These are phyloP conservation scores for Wickerhamiella qilinensis DNA, from an alignment of 805 yeast species.

Conservation along the genomic window DNA sequence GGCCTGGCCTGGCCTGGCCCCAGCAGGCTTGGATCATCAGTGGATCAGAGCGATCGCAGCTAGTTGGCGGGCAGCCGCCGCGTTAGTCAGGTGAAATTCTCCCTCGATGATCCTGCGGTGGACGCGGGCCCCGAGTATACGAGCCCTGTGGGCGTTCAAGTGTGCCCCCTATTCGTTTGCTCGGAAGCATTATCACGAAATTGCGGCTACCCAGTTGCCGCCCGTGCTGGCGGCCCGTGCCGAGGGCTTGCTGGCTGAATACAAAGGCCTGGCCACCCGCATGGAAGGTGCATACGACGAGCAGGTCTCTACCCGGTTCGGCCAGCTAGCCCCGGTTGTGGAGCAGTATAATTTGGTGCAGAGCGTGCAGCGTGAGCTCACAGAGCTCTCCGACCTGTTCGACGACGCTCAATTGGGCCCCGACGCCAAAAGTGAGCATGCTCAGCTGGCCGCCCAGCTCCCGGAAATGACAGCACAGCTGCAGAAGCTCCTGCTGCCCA, in stretches of 20 bases:
- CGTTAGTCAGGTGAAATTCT: neutral
- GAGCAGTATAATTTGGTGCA: conserved; percentile 28
- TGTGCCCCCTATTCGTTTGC: neutral
- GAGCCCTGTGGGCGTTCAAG: neutral
- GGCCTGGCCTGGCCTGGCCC: neutral
- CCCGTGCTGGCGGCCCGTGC: neutral
- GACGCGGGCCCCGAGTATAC: neutral
- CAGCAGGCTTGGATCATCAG: neutral
- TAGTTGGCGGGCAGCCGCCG: neutral
- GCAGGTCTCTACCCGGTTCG: conserved; percentile 30
- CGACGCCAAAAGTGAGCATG: conserved; percentile 52
- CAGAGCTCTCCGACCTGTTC: conserved; percentile 30
- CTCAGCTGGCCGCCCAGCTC: conserved; percentile 30
- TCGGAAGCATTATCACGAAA: neutral
- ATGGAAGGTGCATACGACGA: neutral
- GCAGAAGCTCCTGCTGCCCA: conserved; percentile 44
- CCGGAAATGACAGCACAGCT: conserved; percentile 32
- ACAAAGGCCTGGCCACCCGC: conserved; percentile 18
- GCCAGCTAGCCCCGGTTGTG: conserved; percentile 30
- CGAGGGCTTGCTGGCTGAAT: neutral
- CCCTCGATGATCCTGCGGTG: neutral
- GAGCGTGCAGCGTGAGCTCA: conserved; percentile 17
- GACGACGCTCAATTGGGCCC: conserved; percentile 32
- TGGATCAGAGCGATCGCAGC: neutral
- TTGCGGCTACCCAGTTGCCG: neutral